A percentile compares a stretch with the other conserved stretches of the same genome.
These are phyloP conservation scores for Termitomyces sp. DNA, from an alignment of 768 basidiomycete genomes.

Conservation along the genomic window DNA sequence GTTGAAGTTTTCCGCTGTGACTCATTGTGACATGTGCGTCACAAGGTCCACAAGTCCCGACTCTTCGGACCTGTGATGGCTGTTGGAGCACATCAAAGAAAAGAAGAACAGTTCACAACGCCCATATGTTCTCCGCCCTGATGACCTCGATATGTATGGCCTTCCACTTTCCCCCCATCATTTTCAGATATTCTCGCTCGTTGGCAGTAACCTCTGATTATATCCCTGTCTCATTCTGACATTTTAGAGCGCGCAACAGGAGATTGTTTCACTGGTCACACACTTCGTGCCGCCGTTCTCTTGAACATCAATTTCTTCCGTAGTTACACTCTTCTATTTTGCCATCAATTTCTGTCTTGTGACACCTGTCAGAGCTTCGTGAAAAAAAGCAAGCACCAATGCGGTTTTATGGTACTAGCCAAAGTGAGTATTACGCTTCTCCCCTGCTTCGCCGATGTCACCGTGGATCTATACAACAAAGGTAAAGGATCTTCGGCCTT, in stretches of 20 bases:
- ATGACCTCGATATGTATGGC: not conserved
- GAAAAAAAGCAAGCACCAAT: not conserved
- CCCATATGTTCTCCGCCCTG: not conserved
- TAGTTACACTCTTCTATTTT: not conserved
- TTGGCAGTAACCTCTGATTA: not conserved
- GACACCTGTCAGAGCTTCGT: not conserved
- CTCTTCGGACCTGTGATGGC: no score
- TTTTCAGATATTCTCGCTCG: not conserved
- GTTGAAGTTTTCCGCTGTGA: not conserved
- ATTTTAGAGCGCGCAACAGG: not conserved
- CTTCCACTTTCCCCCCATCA: not conserved
- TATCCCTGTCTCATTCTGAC: not conserved
- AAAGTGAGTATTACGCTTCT: not conserved
- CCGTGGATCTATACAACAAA: not conserved
- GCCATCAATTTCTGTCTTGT: not conserved
- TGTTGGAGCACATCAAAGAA: not conserved
- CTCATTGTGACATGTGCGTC: not conserved
- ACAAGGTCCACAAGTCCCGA: not conserved
- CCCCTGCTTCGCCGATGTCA: not conserved
- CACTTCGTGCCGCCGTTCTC: not conserved
- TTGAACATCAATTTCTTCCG: not conserved
- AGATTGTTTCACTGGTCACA: not conserved
- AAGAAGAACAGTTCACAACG: not conserved
- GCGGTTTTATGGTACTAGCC: not conserved
- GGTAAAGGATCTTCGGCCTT: no score